These are phyloP conservation scores for Trametes cubensis DNA, from an alignment of 768 basidiomycete genomes.

Conservation along the genomic window DNA sequence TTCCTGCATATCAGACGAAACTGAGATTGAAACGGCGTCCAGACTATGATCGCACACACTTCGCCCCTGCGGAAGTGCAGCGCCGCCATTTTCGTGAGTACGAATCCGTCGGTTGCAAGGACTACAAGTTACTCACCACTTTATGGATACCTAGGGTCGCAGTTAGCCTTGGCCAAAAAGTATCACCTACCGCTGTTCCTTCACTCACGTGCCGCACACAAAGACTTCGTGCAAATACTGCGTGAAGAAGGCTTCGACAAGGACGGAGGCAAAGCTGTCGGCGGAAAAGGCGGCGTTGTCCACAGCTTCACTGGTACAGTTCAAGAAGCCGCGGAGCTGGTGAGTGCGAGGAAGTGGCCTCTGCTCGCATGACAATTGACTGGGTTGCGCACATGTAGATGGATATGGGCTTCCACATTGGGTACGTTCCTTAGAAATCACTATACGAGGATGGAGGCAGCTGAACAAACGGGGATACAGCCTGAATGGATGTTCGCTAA, in stretches of 20 bases:
- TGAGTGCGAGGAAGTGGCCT: constrained; percentile 37
- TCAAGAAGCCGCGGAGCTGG: constrained; percentile 66
- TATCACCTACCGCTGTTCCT: constrained; percentile 78
- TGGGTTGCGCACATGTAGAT: constrained; percentile 43
- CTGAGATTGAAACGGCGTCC: not conserved
- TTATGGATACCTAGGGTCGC: constrained; percentile 40
- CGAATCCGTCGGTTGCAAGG: too few relatives aligned
- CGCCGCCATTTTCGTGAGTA: constrained; percentile 61
- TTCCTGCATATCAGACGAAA: too few relatives aligned
- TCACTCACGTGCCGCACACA: constrained; percentile 77
- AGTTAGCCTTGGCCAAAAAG: constrained; percentile 69
- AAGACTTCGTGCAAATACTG: constrained; percentile 67
- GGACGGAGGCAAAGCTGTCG: constrained; percentile 55
- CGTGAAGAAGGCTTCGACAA: constrained; percentile 64
- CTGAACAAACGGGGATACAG: constrained; percentile 35
- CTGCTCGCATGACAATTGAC: not conserved
- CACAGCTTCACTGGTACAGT: constrained; percentile 78
- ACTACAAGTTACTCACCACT: not conserved
- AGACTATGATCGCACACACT: constrained; percentile 81
- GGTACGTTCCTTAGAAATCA: constrained; percentile 33
- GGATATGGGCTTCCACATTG: constrained; percentile 71
- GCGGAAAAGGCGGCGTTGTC: constrained; percentile 73
- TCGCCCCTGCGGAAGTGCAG: constrained; percentile 62
- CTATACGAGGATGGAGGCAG: not conserved
- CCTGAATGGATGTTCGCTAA: constrained; percentile 78